Evolutionary conservation across 345 rosid species (phyloP).

Genomic region (Limnanthes douglasii): DNA sequence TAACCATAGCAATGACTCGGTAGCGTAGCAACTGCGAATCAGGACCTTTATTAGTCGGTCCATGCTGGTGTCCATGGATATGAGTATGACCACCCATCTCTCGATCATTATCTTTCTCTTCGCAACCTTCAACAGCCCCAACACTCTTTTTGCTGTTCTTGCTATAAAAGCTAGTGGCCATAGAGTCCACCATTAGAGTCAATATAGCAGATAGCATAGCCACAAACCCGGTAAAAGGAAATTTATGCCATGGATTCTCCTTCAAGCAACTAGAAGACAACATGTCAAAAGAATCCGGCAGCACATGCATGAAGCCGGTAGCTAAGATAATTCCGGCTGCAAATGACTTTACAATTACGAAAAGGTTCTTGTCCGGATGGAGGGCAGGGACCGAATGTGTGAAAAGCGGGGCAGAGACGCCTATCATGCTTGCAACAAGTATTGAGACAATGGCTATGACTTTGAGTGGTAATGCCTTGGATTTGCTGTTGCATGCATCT

Average conservation of each 20-base stretch:
- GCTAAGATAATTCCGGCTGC: constrained; percentile 73
- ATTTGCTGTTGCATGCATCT: constrained; percentile 29
- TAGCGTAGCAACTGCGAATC: constrained; percentile 28
- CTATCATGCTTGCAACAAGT: constrained; percentile 42
- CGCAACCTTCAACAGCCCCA: background rate
- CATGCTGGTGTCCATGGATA: constrained; percentile 10
- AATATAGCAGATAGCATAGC: constrained; percentile 62
- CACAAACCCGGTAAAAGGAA: constrained; percentile 63
- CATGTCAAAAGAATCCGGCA: constrained; percentile 77
- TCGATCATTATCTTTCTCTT: constrained; percentile 4
- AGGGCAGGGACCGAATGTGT: constrained; percentile 41
- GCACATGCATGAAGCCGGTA: constrained; percentile 79
- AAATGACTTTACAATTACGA: constrained; percentile 45
- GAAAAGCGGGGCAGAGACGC: constrained; percentile 44
- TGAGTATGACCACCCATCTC: constrained; percentile 19
- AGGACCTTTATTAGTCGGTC: constrained; percentile 3
- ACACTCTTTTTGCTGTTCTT: constrained; percentile 15
- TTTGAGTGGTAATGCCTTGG: constrained; percentile 34
- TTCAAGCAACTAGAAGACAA: constrained; percentile 40
- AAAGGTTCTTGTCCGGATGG: constrained; percentile 32
- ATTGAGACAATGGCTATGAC: constrained; percentile 36
- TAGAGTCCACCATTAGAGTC: constrained; percentile 51
- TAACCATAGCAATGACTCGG: constrained; percentile 56
- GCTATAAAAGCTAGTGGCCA: constrained; percentile 37
- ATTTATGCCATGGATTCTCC: constrained; percentile 71